Evolutionary conservation across 257 asterid species (phyloP).

Genomic region (Rauvolfia tetraphylla): DNA sequence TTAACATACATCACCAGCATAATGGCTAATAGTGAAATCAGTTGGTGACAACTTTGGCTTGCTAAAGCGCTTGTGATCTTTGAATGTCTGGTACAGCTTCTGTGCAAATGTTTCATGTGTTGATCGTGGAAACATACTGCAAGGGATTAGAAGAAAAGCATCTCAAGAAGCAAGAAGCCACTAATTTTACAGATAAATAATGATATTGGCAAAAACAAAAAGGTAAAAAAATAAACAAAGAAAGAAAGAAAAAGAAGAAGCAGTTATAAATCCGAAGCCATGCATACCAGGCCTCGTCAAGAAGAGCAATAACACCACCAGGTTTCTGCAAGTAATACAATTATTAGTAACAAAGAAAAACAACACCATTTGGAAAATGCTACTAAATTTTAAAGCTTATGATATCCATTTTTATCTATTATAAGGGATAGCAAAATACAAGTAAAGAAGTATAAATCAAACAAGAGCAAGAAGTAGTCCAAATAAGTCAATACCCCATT

Average conservation of each 20-base stretch:
- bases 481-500: background rate
- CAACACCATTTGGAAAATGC: conserved; percentile 3
- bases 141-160: conserved; percentile 17
- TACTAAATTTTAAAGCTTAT: background rate
- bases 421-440: background rate
- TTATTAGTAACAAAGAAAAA: conserved; percentile 15
- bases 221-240: background rate
- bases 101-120: conserved; percentile 82
- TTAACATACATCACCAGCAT: conserved; percentile 90
- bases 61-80: conserved; percentile 79
- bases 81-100: conserved; percentile 80
- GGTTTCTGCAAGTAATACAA: conserved; percentile 65
- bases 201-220: background rate
- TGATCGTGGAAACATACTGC: conserved; percentile 95
- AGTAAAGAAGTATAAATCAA: background rate
- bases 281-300: conserved; percentile 94
- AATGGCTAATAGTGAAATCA: conserved; percentile 81
- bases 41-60: conserved; percentile 86
- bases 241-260: background rate
- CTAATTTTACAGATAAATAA: background rate
- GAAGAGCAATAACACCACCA: conserved; percentile 92
- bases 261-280: background rate
- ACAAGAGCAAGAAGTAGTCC: background rate
- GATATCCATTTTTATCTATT: background rate
- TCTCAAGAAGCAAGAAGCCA: background rate